phyloP scores from a whole-genome alignment of 1,284 basidiomycete species.

The Irpex lacteus region DNA sequence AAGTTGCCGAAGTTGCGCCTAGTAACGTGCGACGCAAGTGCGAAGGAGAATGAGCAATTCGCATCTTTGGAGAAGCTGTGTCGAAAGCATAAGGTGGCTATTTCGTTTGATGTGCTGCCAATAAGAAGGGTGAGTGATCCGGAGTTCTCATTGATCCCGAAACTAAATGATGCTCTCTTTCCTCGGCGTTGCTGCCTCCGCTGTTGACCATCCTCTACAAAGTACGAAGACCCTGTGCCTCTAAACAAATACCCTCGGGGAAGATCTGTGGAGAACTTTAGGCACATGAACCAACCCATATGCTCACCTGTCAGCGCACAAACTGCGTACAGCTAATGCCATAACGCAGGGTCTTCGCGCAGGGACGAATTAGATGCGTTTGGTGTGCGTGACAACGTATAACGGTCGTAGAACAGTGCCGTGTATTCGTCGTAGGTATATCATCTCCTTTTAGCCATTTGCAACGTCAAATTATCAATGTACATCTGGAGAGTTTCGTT shows the following conservation, averaged over 20 bases:
- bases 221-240: slow-evolving; percentile 42
- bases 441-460: slow-evolving; percentile 75
- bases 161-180: slow-evolving; percentile 2
- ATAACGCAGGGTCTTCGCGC: neutral
- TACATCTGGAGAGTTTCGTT: slow-evolving; percentile 86
- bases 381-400: neutral
- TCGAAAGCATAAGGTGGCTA: slow-evolving; percentile 25
- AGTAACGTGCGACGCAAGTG: slow-evolving; percentile 34
- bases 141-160: neutral
- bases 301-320: neutral
- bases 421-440: neutral
- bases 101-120: slow-evolving; percentile 29
- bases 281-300: slow-evolving; percentile 32
- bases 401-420: neutral
- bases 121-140: slow-evolving; percentile 36
- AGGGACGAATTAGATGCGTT: neutral
- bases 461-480: slow-evolving; percentile 82
- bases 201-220: neutral
- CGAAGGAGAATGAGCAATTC: slow-evolving; percentile 24
- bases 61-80: slow-evolving; percentile 29
- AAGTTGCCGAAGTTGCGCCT: slow-evolving; percentile 34
- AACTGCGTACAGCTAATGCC: neutral
- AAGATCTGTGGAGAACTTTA: slow-evolving; percentile 40
- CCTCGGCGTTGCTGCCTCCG: neutral
- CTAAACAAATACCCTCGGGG: slow-evolving; percentile 37